phyloP scores from a whole-genome alignment of 441 rosid species.

The Omphalea diandra region DNA sequence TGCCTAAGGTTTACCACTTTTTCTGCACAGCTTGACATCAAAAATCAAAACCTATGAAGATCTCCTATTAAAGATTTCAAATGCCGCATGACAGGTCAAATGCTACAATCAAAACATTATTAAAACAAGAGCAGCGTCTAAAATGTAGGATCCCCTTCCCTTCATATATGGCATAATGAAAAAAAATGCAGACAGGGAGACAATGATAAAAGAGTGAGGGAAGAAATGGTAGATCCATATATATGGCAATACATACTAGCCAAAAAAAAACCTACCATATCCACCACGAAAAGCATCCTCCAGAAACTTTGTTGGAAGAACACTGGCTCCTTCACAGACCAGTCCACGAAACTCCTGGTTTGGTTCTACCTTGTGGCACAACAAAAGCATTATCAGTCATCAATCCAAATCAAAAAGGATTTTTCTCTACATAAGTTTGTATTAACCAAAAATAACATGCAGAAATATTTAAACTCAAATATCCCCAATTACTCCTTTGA shows the following conservation, averaged over 20 bases:
- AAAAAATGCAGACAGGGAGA: neutral
- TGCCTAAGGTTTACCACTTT: conserved; percentile 81
- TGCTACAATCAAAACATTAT: too few relatives aligned
- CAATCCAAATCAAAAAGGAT: conserved; percentile 3
- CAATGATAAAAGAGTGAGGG: too few relatives aligned
- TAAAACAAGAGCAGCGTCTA: neutral
- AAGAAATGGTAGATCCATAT: neutral
- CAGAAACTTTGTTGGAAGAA: conserved; percentile 81
- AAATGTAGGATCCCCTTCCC: neutral
- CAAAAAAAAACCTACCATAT: conserved; percentile 54
- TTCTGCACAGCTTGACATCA: conserved; percentile 86
- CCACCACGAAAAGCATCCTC: conserved; percentile 71
- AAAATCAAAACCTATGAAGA: conserved; percentile 46
- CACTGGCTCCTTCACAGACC: conserved; percentile 94
- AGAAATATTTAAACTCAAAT: neutral
- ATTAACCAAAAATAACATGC: neutral
- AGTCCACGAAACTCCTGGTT: conserved; percentile 89
- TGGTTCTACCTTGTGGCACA: conserved; percentile 90
- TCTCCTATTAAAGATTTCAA: conserved; percentile 26
- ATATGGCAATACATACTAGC: neutral
- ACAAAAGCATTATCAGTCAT: conserved; percentile 32
- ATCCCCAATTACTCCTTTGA: too few relatives aligned
- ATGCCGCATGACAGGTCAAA: neutral
- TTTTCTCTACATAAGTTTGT: neutral
- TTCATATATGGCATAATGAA: neutral